Conservation (phyloP, 805 yeast species). For the Candida lessepsii region DNA sequence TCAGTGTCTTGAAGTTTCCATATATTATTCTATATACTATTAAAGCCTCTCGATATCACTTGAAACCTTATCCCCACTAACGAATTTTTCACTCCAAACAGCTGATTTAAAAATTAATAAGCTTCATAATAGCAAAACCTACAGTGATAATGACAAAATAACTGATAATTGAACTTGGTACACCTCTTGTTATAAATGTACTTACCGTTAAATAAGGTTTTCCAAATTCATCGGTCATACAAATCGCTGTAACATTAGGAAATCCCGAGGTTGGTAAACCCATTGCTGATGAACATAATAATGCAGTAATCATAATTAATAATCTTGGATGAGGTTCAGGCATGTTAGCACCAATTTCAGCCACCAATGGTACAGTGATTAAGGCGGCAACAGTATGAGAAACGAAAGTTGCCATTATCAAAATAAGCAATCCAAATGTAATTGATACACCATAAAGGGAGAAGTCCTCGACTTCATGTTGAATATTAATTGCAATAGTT, state of each 20-base stretch:
- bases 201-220: constrained; percentile 84
- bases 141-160: constrained; percentile 71
- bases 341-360: constrained; percentile 78
- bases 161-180: constrained; percentile 78
- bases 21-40: neutral
- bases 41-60: too few species aligned
- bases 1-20: too few species aligned
- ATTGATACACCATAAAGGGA: constrained; percentile 71
- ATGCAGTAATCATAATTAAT: constrained; percentile 62
- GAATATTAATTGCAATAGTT: constrained; percentile 73
- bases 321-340: constrained; percentile 82
- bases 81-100: too few species aligned
- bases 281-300: constrained; percentile 92
- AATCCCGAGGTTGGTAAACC: constrained; percentile 97
- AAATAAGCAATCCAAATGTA: constrained; percentile 77
- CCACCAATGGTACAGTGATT: constrained; percentile 85
- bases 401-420: constrained; percentile 89
- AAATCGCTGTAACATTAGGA: constrained; percentile 96
- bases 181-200: constrained; percentile 86
- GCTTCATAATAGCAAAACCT: constrained; percentile 71
- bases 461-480: constrained; percentile 60
- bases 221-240: constrained; percentile 90
- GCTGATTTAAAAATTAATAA: constrained; percentile 33
- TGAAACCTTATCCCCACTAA: too few species aligned
- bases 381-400: constrained; percentile 97